Conservation (phyloP, 805 yeast genomes). For the Metschnikowia vanudenii region DNA sequence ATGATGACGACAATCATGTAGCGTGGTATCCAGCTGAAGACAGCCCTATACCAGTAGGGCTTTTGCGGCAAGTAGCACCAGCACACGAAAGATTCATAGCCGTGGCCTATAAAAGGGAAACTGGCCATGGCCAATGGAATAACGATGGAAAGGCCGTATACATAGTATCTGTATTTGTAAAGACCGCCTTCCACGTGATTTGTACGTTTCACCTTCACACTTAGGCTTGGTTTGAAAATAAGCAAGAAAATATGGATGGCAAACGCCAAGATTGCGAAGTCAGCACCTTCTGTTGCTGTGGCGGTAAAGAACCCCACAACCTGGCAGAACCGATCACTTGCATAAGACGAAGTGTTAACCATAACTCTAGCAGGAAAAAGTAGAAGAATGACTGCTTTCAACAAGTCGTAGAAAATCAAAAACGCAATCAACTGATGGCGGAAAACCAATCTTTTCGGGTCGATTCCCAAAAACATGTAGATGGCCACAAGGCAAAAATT, state of each 20-base stretch:
- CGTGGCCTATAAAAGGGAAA: constrained; percentile 64
- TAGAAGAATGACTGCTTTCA: constrained; percentile 67
- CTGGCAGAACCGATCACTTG: constrained; percentile 52
- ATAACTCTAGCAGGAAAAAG: constrained; percentile 65
- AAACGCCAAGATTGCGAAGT: constrained; percentile 74
- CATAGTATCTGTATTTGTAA: constrained; percentile 52
- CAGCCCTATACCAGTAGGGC: constrained; percentile 74
- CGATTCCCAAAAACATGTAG: constrained; percentile 60
- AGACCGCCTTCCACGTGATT: constrained; percentile 67
- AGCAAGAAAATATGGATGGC: constrained; percentile 79
- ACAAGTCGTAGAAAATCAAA: constrained; percentile 67
- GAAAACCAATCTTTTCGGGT: constrained; percentile 60
- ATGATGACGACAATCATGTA: constrained; percentile 64
- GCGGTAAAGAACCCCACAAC: constrained; percentile 82
- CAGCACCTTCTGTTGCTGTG: constrained; percentile 80
- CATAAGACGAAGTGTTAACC: constrained; percentile 43
- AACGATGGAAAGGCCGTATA: constrained; percentile 57
- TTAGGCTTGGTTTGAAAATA: constrained; percentile 59
- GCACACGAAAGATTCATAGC: constrained; percentile 58
- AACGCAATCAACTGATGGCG: constrained; percentile 69
- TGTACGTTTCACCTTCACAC: constrained; percentile 41
- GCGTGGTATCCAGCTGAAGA: constrained; percentile 79
- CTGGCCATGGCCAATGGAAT: constrained; percentile 69
- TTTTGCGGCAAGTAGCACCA: constrained; percentile 78
- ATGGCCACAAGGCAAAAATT: constrained; percentile 56